phyloP scores from a whole-genome alignment of 2,329 filamentous ascomycete genomes.

The Aplosporella prunicola region DNA sequence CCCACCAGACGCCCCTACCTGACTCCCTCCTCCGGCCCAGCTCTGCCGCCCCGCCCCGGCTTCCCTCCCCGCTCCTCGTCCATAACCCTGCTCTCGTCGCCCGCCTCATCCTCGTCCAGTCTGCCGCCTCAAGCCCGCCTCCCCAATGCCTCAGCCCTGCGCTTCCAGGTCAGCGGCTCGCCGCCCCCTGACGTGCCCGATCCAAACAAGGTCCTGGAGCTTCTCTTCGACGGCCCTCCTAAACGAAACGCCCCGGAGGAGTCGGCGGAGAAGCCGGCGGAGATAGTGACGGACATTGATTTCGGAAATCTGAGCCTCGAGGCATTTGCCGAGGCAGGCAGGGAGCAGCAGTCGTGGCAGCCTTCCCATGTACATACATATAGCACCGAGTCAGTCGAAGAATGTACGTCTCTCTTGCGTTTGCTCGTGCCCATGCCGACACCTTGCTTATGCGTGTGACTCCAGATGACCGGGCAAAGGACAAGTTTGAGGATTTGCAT shows the following conservation, averaged over 20 bases:
- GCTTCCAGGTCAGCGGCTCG: constrained; percentile 44
- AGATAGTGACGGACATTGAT: constrained; percentile 58
- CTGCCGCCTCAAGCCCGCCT: constrained; percentile 56
- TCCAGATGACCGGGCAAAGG: constrained; percentile 65
- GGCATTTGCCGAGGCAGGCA: constrained; percentile 48
- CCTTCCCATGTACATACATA: constrained; percentile 36
- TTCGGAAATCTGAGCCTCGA: constrained; percentile 70
- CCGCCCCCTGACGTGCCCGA: constrained; percentile 52
- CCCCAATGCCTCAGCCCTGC: constrained; percentile 59
- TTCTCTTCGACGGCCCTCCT: constrained; percentile 42
- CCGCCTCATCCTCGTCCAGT: constrained; percentile 68
- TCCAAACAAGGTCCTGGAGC: constrained; percentile 60
- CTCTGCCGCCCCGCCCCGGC: constrained; percentile 58
- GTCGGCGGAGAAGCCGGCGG: constrained; percentile 33
- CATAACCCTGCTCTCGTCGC: constrained; percentile 59
- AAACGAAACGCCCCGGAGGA: constrained; percentile 13
- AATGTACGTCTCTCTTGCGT: constrained; percentile 55
- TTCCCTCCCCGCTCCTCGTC: constrained; percentile 65
- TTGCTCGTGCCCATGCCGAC: constrained; percentile 18
- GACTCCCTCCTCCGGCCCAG: constrained; percentile 54
- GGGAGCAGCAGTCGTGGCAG: constrained; percentile 23
- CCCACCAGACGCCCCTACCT: constrained; percentile 59
- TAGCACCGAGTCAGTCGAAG: constrained; percentile 55
- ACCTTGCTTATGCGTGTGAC: constrained; percentile 14
- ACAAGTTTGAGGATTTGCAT: constrained; percentile 84